phyloP scores from a whole-genome alignment of 176 grass and related monocot genomes.

The Pontederia paniculata region DNA sequence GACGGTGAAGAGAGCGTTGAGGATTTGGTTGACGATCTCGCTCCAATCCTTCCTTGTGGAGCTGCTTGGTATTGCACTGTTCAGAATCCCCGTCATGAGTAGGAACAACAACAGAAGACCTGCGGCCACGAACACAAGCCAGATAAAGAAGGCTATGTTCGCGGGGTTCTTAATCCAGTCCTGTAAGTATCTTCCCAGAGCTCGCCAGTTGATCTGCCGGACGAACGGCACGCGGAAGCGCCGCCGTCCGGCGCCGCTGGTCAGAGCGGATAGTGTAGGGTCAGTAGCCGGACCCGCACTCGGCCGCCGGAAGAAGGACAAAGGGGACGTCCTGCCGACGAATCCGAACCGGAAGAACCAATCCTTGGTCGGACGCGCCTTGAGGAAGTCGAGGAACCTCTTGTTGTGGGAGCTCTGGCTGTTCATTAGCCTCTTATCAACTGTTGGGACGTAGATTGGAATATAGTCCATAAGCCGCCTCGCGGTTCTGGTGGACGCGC shows the following conservation, averaged over 20 bases:
- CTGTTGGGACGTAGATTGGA: too few species aligned
- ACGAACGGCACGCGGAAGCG: slow-evolving; percentile 18
- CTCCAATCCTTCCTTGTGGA: slow-evolving; percentile 34
- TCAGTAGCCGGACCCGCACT: background rate
- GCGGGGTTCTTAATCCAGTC: slow-evolving; percentile 35
- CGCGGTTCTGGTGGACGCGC: too few species aligned
- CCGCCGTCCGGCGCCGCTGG: background rate
- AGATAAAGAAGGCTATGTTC: slow-evolving; percentile 45
- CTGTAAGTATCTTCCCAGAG: slow-evolving; percentile 15
- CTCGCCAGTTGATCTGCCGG: slow-evolving; percentile 37
- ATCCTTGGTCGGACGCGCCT: slow-evolving; percentile 21
- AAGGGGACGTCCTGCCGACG: background rate
- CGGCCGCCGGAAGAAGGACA: slow-evolving; percentile 10
- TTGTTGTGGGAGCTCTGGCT: slow-evolving; percentile 3
- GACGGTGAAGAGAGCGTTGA: slow-evolving; percentile 75
- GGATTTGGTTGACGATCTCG: slow-evolving; percentile 53
- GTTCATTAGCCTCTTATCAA: too few species aligned
- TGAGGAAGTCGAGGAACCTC: slow-evolving; percentile 45
- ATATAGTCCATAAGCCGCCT: too few species aligned
- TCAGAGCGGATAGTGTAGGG: too few species aligned
- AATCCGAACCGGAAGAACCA: slow-evolving; percentile 20
- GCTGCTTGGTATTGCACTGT: slow-evolving; percentile 37
- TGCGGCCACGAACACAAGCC: slow-evolving; percentile 34
- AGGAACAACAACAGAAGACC: slow-evolving; percentile 46
- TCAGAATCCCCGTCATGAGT: slow-evolving; percentile 56